A percentile compares a stretch with the other conserved stretches of the same genome.
phyloP scores from a whole-genome alignment of 805 yeast genomes.

The Kuraishia ogatae region DNA sequence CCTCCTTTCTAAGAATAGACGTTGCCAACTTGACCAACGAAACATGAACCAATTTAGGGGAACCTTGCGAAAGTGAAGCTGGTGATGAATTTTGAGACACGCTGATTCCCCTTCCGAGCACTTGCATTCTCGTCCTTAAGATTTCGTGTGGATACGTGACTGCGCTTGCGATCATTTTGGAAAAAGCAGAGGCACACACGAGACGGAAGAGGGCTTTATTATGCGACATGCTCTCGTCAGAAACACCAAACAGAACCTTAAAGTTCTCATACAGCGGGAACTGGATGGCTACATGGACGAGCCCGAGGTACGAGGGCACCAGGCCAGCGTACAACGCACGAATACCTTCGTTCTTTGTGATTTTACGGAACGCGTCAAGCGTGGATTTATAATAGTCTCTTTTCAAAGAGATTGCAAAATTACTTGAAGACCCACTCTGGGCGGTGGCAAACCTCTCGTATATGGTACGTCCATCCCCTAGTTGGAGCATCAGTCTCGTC shows the following conservation, averaged over 20 bases:
- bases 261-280: conserved; percentile 88
- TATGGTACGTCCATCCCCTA: conserved; percentile 34
- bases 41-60: not conserved
- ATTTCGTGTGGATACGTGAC: conserved; percentile 96
- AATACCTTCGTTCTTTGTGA: conserved; percentile 74
- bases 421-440: conserved; percentile 7
- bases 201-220: conserved; percentile 27
- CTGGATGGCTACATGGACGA: conserved; percentile 91
- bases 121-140: conserved; percentile 83
- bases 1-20: conserved; percentile 52
- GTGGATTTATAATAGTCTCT: conserved; percentile 60
- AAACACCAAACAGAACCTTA: conserved; percentile 27
- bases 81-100: not conserved
- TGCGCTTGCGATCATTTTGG: conserved; percentile 84
- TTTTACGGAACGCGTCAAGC: conserved; percentile 70
- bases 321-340: conserved; percentile 82
- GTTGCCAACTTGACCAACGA: not conserved
- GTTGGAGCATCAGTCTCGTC: conserved; percentile 87
- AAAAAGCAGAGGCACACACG: conserved; percentile 61
- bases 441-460: conserved; percentile 21
- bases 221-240: conserved; percentile 2
- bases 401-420: not conserved
- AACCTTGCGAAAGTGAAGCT: not conserved
- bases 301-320: conserved; percentile 83
- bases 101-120: conserved; percentile 18